Evolutionary conservation across 768 basidiomycete species (phyloP).

Genomic region (Strobilomyces confusus): DNA sequence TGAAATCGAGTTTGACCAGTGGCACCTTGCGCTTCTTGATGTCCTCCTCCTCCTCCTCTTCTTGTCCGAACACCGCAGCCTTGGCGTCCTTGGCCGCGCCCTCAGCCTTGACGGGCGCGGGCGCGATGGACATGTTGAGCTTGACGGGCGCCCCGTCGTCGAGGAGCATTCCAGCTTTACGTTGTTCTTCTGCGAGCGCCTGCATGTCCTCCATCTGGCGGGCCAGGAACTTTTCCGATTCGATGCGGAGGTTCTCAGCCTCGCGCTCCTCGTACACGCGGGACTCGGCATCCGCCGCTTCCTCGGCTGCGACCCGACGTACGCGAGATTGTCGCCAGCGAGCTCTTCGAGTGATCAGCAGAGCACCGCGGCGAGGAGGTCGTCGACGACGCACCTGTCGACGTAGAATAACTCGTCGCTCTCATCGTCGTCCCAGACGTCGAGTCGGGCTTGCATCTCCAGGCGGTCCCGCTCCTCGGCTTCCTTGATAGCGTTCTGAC

Average conservation of each 20-base stretch:
- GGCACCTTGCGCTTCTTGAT: constrained; percentile 78
- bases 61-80: constrained; percentile 67
- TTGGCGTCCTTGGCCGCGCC: constrained; percentile 43
- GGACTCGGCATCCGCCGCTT: constrained; percentile 80
- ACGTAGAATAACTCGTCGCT: constrained; percentile 91
- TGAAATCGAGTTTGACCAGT: constrained; percentile 88
- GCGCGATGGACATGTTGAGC: constrained; percentile 70
- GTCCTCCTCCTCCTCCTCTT: constrained; percentile 84
- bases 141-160: constrained; percentile 92
- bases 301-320: constrained; percentile 70
- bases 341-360: constrained; percentile 37
- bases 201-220: constrained; percentile 96
- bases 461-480: constrained; percentile 75
- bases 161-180: constrained; percentile 83
- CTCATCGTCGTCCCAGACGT: constrained; percentile 90
- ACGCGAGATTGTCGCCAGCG: constrained; percentile 83
- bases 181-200: constrained; percentile 83
- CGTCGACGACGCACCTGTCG: constrained; percentile 61
- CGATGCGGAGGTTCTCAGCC: constrained; percentile 78
- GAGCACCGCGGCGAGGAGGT: neutral
- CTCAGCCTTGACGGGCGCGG: constrained; percentile 45
- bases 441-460: constrained; percentile 77
- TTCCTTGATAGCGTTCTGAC: constrained; percentile 67
- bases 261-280: constrained; percentile 81
- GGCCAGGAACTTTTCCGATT: constrained; percentile 92